Evolutionary conservation across 176 grass and related monocot species (phyloP).

Genomic region (Oryza meridionalis): DNA sequence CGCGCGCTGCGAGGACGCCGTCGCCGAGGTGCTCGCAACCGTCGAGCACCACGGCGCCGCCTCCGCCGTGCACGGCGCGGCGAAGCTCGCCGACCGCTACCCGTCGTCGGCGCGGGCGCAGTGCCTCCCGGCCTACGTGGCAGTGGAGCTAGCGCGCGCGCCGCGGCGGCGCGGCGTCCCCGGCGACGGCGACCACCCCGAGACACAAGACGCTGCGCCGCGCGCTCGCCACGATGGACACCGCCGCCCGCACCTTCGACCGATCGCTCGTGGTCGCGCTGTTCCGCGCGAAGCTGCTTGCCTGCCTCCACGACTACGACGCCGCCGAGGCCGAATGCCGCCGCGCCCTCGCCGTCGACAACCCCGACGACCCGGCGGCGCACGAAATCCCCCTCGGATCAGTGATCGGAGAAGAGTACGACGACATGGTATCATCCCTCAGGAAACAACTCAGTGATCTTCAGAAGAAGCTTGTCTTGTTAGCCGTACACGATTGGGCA

Average conservation of each 20-base stretch:
- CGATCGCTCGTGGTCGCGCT: constrained; percentile 1
- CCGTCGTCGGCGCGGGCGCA: not conserved
- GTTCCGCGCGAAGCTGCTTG: constrained; percentile 23
- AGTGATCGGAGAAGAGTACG: not conserved
- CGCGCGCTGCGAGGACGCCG: not conserved
- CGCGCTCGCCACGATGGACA: not conserved
- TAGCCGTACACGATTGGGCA: not conserved
- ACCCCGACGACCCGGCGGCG: not conserved
- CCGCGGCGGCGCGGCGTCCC: too few species aligned
- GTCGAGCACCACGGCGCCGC: not conserved
- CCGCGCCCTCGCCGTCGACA: not conserved
- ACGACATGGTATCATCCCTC: not conserved
- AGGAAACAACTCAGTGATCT: not conserved
- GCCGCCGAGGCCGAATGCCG: not conserved
- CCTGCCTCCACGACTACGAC: constrained; percentile 1
- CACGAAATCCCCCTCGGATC: constrained; percentile 10
- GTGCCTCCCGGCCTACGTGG: not conserved
- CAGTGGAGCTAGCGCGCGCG: not conserved
- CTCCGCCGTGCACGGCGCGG: not conserved
- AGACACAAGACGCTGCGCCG: constrained; percentile 3
- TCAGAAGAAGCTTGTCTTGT: not conserved
- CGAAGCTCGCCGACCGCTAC: not conserved
- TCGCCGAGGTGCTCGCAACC: not conserved
- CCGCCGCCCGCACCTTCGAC: not conserved
- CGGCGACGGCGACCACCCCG: not conserved